Evolutionary conservation across 148 eudicot species (phyloP), one percentile per base, ranked within the genome.

Genomic region (Bassia scoparia): DNA sequence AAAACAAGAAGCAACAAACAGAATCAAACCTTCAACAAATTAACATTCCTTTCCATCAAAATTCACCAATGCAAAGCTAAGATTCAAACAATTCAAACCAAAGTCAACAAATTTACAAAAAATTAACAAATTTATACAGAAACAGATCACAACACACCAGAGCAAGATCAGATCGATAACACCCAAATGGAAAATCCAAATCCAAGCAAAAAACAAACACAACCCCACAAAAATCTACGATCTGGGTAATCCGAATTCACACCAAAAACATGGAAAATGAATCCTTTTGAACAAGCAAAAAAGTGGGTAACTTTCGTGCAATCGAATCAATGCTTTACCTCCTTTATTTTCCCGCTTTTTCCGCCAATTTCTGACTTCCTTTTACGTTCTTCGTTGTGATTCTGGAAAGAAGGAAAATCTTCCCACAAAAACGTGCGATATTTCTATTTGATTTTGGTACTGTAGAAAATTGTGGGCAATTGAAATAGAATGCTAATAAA

Each of bases 121-220:
- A 35, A 41, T 27, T 27, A n/a, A 68, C n/a, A 2, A 31, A 35
- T 54, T 27, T 27, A n/a, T 23, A 59, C n/a, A 48, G 1, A 78
- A 27, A 61, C 35, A 61, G 50, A 73, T 73, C 64, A 78, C 38
- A 26, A 37, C 26, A 15, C 7, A 79, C 71, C 70, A 69, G 74
- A 26, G 29, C 17, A 69, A 79, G 64, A 74, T 73, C 81, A 43
- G 74, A 79, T 69, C 74, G 68, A 67, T 24, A 43, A 77, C 18
- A 16, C 59, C 62, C 54, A 68, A 74, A 72, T 31, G 30, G 18
- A 35, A 35, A 24, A 44, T 7, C 17, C 61, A 68, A 61, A 61
- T 14, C 53, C 17, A 11, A 38, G 15, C n/a, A n/a, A 43, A 27
- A 66, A 66, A 23, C 1, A 43, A n/a, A 44, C 21, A 53, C 55